Evolutionary conservation across 140 eudicot species (phyloP).

Genomic region (Oenanthe javanica): DNA sequence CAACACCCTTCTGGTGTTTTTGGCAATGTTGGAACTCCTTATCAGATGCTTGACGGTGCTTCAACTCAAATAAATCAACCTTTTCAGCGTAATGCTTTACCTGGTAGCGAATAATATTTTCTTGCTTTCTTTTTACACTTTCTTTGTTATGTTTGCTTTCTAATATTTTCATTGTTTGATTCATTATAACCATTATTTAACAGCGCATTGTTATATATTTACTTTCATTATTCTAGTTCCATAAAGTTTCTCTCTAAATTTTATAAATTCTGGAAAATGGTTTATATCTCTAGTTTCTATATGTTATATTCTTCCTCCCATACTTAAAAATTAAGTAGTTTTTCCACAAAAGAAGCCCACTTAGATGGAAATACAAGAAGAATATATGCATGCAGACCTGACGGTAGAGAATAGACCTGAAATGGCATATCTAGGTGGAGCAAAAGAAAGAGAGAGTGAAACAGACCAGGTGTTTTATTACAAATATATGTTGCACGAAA

Average conservation of each 20-base stretch:
- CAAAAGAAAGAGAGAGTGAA: background rate
- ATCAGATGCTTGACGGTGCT: background rate
- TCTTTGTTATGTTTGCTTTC: background rate
- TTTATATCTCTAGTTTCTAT: background rate
- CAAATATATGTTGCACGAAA: background rate
- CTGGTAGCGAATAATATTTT: background rate
- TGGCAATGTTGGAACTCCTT: background rate
- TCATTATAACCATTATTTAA: background rate
- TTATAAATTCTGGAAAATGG: background rate
- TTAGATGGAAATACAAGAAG: background rate
- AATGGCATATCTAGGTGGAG: background rate
- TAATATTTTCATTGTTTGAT: background rate
- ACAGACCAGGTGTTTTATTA: background rate
- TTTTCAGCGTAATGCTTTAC: background rate
- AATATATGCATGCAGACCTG: background rate
- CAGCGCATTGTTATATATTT: background rate
- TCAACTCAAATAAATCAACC: background rate
- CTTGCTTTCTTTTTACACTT: background rate
- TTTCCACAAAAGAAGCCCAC: background rate
- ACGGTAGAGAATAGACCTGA: background rate
- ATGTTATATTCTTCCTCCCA: background rate
- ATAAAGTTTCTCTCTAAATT: background rate
- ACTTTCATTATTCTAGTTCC: background rate
- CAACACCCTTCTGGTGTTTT: conserved; percentile 2
- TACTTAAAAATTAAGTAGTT: background rate